Conservation (phyloP, 2,329 filamentous ascomycete genomes). For the Fusarium pseudoanthophilum region DNA sequence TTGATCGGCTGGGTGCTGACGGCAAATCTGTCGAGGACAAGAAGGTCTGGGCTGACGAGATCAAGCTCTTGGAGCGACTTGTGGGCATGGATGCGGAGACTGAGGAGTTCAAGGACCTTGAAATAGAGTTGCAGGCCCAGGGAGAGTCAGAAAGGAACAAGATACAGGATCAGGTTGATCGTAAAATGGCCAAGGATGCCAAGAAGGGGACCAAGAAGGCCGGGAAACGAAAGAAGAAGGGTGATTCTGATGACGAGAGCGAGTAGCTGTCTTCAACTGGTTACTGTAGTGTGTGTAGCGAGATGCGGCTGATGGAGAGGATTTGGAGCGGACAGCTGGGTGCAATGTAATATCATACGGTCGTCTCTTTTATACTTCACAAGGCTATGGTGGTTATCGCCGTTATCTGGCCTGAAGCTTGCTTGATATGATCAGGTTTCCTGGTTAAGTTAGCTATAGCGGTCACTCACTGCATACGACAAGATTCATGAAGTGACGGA, state of each 20-base stretch:
- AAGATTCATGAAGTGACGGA: background rate
- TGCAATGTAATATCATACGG: background rate
- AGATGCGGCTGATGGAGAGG: background rate
- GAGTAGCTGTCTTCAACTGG: constrained; percentile 33
- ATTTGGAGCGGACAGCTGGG: background rate
- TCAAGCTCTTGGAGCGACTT: constrained; percentile 90
- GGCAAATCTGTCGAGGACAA: constrained; percentile 81
- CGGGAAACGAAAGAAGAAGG: constrained; percentile 53
- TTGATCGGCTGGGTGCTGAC: constrained; percentile 74
- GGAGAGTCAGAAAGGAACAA: constrained; percentile 79
- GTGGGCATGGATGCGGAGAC: constrained; percentile 83
- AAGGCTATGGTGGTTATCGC: background rate
- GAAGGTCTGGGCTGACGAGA: constrained; percentile 89
- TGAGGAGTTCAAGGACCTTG: constrained; percentile 76
- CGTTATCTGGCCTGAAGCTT: background rate
- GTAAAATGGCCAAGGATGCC: constrained; percentile 72
- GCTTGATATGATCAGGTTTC: background rate
- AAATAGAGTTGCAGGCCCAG: constrained; percentile 71
- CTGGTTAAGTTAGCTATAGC: background rate
- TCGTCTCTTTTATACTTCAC: background rate
- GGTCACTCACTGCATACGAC: background rate
- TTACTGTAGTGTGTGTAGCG: background rate
- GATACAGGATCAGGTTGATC: constrained; percentile 81
- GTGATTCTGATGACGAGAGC: constrained; percentile 49
- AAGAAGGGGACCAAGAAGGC: constrained; percentile 47